A percentile compares a stretch with the other conserved stretches of the same genome.
These are phyloP conservation scores for Dillenia turbinata DNA, from an alignment of 164 flowering plant genomes.

Conservation along the genomic window DNA sequence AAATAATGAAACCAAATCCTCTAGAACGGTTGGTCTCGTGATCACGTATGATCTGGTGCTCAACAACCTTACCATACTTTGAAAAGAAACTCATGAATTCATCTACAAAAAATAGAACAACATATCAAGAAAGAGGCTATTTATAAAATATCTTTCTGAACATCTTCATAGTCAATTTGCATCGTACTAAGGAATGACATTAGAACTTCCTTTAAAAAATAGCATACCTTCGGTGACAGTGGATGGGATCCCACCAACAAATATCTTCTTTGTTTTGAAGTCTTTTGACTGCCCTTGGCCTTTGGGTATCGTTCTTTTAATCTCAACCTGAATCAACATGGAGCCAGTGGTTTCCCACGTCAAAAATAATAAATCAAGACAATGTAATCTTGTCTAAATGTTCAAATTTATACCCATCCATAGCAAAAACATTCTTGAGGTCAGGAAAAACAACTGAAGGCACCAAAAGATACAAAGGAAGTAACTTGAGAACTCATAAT, in stretches of 20 bases:
- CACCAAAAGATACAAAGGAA: too few relatives aligned
- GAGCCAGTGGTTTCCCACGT: background rate
- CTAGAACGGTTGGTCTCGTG: conserved; percentile 82
- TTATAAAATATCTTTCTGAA: background rate
- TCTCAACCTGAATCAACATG: conserved; percentile 56
- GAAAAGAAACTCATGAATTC: conserved; percentile 81
- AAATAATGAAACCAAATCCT: conserved; percentile 88
- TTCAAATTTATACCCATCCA: too few relatives aligned
- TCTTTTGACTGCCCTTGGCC: conserved; percentile 70
- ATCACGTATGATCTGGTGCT: conserved; percentile 84
- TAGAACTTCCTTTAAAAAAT: background rate
- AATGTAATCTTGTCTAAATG: too few relatives aligned
- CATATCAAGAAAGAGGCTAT: background rate
- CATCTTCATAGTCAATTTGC: background rate
- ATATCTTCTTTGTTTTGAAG: conserved; percentile 87
- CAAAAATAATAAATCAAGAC: too few relatives aligned
- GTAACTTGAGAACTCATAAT: too few relatives aligned
- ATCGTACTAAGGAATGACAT: background rate
- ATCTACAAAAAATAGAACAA: conserved; percentile 30
- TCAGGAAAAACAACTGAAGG: too few relatives aligned
- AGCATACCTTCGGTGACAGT: conserved; percentile 63
- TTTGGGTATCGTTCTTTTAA: conserved; percentile 92
- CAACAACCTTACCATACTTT: conserved; percentile 74
- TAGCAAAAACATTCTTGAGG: too few relatives aligned
- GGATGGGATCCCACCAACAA: conserved; percentile 95